Conservation (phyloP, 352 stramenopile species). For the Aphanomyces astaci region DNA sequence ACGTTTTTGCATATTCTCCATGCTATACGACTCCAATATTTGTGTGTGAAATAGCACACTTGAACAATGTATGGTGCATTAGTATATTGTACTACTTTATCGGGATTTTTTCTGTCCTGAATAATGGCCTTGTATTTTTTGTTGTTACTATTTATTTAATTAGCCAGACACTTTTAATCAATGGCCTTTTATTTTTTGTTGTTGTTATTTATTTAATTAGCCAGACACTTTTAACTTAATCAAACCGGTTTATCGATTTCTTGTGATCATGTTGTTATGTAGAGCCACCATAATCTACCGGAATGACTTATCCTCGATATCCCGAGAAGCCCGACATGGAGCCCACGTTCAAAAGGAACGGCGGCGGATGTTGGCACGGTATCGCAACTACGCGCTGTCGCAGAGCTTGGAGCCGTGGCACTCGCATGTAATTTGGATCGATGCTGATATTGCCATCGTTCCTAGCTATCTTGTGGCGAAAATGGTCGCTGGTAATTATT, state of each 20-base stretch:
- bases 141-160: too few relatives aligned
- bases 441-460: constrained; percentile 33
- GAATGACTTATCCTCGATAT: constrained; percentile 29
- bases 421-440: constrained; percentile 37
- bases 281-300: constrained; percentile 32
- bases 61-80: too few relatives aligned
- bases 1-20: too few relatives aligned
- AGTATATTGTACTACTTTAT: too few relatives aligned
- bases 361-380: constrained; percentile 38
- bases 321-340: constrained; percentile 29
- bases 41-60: too few relatives aligned
- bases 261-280: constrained; percentile 13
- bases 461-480: constrained; percentile 28
- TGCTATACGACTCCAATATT: too few relatives aligned
- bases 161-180: too few relatives aligned
- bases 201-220: too few relatives aligned
- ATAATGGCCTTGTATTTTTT: too few relatives aligned
- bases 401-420: constrained; percentile 35
- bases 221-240: too few relatives aligned
- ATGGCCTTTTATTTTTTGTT: too few relatives aligned
- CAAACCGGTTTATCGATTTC: not conserved
- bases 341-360: constrained; percentile 27
- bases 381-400: constrained; percentile 37
- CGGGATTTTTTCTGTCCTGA: too few relatives aligned
- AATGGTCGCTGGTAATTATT: constrained; percentile 35